These are phyloP conservation scores for Flaveria robusta DNA, from an alignment of 129 eudicot species.

Conservation along the genomic window DNA sequence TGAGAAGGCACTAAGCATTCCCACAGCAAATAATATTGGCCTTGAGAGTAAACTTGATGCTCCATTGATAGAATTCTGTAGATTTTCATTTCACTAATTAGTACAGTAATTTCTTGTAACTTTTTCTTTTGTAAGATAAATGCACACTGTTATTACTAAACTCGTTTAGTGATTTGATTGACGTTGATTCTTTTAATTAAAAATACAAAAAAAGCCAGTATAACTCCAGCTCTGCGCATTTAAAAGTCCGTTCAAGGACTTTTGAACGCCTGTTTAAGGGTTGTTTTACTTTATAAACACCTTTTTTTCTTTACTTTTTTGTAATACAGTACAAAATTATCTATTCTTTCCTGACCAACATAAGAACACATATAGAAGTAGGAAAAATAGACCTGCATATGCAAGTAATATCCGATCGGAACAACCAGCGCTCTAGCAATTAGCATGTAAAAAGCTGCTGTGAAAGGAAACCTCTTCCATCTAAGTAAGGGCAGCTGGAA, in stretches of 20 bases:
- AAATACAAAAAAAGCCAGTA: too few species aligned
- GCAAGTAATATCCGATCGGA: slow-evolving; percentile 33
- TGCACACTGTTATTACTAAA: too few species aligned
- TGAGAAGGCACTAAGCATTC: slow-evolving; percentile 33
- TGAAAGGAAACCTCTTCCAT: slow-evolving; percentile 40
- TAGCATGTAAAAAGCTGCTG: slow-evolving; percentile 35
- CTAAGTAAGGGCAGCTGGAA: slow-evolving; percentile 25
- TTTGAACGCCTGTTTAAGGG: too few species aligned
- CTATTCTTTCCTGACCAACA: background rate
- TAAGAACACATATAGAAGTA: background rate
- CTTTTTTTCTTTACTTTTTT: background rate
- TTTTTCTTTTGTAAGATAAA: too few species aligned
- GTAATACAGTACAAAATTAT: background rate
- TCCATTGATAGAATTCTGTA: slow-evolving; percentile 21
- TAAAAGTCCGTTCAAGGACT: too few species aligned
- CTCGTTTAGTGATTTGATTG: too few species aligned
- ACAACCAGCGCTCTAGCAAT: slow-evolving; percentile 26
- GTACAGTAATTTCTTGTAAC: background rate
- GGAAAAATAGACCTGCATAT: slow-evolving; percentile 30
- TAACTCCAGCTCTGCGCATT: too few species aligned
- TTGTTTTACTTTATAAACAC: too few species aligned
- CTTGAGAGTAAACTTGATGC: slow-evolving; percentile 24
- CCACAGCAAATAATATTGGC: slow-evolving; percentile 25
- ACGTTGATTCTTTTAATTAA: too few species aligned
- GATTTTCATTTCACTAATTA: background rate